Percentiles rank a stretch among this genome's conserved stretches.
Evolutionary conservation across 768 basidiomycete genomes (phyloP).

Genomic region (Porphyrellus cyaneotinctus): DNA sequence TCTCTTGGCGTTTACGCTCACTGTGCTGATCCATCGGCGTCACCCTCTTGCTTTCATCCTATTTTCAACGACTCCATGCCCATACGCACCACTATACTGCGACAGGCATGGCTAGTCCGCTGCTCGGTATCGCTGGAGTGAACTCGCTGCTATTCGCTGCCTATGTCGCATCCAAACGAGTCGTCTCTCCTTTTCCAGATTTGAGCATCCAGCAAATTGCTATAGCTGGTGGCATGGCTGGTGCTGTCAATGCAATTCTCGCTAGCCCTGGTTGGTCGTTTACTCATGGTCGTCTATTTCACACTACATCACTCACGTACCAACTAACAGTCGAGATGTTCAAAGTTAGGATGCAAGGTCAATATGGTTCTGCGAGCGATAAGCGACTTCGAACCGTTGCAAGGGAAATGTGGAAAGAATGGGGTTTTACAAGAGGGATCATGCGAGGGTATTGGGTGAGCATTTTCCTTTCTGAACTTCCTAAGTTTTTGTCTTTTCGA

Average conservation of each 20-base stretch:
- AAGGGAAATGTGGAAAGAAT: constrained; percentile 80
- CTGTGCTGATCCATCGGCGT: background rate
- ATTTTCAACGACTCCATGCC: background rate
- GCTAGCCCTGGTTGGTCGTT: constrained; percentile 73
- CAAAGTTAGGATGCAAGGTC: constrained; percentile 96
- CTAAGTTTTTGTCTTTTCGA: too few relatives aligned
- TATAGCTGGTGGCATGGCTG: constrained; percentile 87
- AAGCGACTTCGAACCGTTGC: constrained; percentile 70
- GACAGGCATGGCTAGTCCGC: constrained; percentile 79
- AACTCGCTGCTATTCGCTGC: constrained; percentile 94
- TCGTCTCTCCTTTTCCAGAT: constrained; percentile 87
- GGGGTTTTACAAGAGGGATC: constrained; percentile 82
- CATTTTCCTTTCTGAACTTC: constrained; percentile 12
- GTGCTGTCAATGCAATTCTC: constrained; percentile 83
- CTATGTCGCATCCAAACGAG: constrained; percentile 74
- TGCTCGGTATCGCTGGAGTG: constrained; percentile 91
- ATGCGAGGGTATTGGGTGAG: constrained; percentile 97
- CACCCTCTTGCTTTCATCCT: background rate
- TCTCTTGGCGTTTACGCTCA: background rate
- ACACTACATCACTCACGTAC: background rate
- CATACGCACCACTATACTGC: too few relatives aligned
- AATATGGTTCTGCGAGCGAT: constrained; percentile 80
- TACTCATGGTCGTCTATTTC: background rate
- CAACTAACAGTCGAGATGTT: constrained; percentile 82
- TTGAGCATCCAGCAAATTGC: constrained; percentile 78